Evolutionary conservation across 129 eudicot species (phyloP), one percentile per base, ranked within the genome.

Genomic region (Lactuca sativa): DNA sequence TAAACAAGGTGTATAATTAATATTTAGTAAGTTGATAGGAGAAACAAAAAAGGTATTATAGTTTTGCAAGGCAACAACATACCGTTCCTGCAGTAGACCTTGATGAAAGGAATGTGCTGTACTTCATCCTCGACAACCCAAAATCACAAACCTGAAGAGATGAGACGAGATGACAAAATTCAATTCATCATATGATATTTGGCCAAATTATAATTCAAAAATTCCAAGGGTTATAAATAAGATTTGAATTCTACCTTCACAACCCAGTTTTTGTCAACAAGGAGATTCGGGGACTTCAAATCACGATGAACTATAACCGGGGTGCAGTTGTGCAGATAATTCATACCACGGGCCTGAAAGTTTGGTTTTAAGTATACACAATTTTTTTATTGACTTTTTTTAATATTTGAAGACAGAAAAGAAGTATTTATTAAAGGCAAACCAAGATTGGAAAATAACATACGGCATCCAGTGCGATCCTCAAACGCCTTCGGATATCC

Each of bases 51-150:
- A 25, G 30, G 30, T 25, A 25, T 1, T 33, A 44, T 33, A 59
- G 64, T 59, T 38, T 7, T 5, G 69, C 21, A 72, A 49, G 53
- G 63, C 31, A 73, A 53, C 38, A n/a, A 72, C 75, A 76, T 86
- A 91, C 97, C 81, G 97, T 91, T 72, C 97, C 97, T 75, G 96
- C 96, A 59, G 93, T 80, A 65, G 97, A 88, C 64, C 96, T 83
- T 16, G 97, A 88, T 74, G 97, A 91, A 77, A 91, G 93, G 81
- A 88, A 91, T 21, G 97, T 91, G 87, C 83, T 88, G 78, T 84
- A 76, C 81, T 91, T 91, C 93, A 91, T 86, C 71, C 96, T 86
- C 74, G 97, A 91, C 66, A 91, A 71, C 74, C 97, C 97, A 86
- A 91, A 91, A 86, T 91, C 97, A 36, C 97, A 88, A 59, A 91